phyloP scores from a whole-genome alignment of 73 alveolate genomes.

The Urostyla sp. region DNA sequence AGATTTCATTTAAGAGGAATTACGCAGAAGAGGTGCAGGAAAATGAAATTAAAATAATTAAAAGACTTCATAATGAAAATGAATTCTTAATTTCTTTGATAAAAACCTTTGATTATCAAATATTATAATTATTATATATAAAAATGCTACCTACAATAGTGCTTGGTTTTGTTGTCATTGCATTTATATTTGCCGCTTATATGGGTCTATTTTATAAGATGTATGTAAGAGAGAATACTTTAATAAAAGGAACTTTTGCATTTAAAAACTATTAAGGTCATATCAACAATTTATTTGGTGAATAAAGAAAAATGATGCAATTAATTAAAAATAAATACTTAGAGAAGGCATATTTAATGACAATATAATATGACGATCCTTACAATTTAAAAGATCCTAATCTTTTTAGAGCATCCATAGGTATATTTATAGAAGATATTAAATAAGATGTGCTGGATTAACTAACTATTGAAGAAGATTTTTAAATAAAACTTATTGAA shows the following conservation, averaged over 20 bases:
- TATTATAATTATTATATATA: too few species aligned
- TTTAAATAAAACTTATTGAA: too few species aligned
- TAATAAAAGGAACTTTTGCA: constrained; percentile 37
- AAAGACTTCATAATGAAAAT: background rate
- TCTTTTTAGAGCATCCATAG: constrained; percentile 1
- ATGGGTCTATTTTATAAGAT: constrained; percentile 9
- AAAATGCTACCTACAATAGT: too few species aligned
- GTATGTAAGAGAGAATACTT: background rate
- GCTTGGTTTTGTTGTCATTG: background rate
- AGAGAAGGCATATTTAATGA: constrained; percentile 2
- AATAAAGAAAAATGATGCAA: background rate
- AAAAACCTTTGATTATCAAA: too few species aligned
- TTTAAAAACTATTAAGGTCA: constrained; percentile 15
- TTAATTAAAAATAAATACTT: background rate
- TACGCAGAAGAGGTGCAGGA: constrained; percentile 48
- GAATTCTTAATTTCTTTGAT: too few species aligned
- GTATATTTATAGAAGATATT: too few species aligned
- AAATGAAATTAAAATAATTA: background rate
- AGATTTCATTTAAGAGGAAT: constrained; percentile 50
- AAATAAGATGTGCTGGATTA: too few species aligned
- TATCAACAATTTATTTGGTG: background rate
- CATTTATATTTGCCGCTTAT: constrained; percentile 9
- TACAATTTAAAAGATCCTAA: constrained; percentile 17
- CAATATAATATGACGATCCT: constrained; percentile 41
- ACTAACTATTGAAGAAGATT: too few species aligned